Evolutionary conservation across 2,329 filamentous ascomycete species (phyloP).

Genomic region (Cladosporium colombiae): DNA sequence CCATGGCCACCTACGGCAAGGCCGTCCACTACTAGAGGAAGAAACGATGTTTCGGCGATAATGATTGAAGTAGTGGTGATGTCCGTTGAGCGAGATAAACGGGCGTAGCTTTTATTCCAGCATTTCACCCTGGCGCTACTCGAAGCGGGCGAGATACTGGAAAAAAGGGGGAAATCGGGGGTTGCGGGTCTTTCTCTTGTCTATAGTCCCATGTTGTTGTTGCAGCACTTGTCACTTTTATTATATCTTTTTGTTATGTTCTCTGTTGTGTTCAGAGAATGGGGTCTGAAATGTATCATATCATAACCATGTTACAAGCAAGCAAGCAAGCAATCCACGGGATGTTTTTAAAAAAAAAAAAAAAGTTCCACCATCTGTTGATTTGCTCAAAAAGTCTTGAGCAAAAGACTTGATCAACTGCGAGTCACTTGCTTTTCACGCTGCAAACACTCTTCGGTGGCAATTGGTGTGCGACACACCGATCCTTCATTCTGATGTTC

Average conservation of each 20-base stretch:
- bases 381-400: no score
- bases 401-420: no score
- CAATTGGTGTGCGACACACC: no score
- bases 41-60: not conserved
- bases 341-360: not conserved
- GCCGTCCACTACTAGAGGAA: slow-evolving; percentile 79
- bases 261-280: not conserved
- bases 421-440: no score
- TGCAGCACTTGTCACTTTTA: not conserved
- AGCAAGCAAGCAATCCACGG: not conserved
- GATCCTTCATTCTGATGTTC: no score
- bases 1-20: slow-evolving; percentile 95
- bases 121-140: not conserved
- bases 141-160: not conserved
- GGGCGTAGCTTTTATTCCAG: not conserved
- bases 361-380: not conserved
- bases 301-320: not conserved
- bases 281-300: not conserved
- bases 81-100: not conserved
- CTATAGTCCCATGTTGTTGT: not conserved
- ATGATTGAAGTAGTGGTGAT: not conserved
- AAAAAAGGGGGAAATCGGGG: not conserved
- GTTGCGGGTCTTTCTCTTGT: not conserved
- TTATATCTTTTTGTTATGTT: not conserved
- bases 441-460: no score